These are phyloP conservation scores for Termitomyces eurrhizus DNA, from an alignment of 768 basidiomycete genomes.

Conservation along the genomic window DNA sequence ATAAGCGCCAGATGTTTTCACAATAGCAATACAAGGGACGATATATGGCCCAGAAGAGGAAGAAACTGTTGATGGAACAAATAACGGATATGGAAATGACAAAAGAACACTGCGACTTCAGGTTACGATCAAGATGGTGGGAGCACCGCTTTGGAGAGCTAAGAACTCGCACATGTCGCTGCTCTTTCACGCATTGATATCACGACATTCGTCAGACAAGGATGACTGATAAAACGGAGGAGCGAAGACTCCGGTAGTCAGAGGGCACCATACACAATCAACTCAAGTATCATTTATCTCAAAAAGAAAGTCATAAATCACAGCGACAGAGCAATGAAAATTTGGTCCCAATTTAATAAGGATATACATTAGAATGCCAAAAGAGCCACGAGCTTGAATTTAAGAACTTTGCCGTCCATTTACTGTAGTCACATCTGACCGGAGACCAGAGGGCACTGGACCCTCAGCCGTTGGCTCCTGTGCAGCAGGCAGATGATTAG, in stretches of 20 bases:
- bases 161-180: not conserved
- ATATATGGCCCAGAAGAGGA: not conserved
- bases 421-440: constrained; percentile 66
- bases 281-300: not conserved
- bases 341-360: constrained; percentile 7
- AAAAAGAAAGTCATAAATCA: not conserved
- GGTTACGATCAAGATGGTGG: too few species aligned
- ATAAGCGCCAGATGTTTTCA: not conserved
- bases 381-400: not conserved
- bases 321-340: not conserved
- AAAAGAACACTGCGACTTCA: not conserved
- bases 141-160: not conserved
- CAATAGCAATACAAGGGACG: too few species aligned
- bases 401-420: constrained; percentile 47
- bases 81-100: not conserved
- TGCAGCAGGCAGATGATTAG: constrained; percentile 59
- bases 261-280: not conserved
- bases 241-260: not conserved
- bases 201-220: not conserved
- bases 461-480: constrained; percentile 27
- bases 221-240: not conserved
- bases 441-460: constrained; percentile 34
- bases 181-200: not conserved
- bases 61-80: too few species aligned
- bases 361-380: constrained; percentile 13